Evolutionary conservation across 768 basidiomycete species (phyloP).

Genomic region (Tylopilus sp.): DNA sequence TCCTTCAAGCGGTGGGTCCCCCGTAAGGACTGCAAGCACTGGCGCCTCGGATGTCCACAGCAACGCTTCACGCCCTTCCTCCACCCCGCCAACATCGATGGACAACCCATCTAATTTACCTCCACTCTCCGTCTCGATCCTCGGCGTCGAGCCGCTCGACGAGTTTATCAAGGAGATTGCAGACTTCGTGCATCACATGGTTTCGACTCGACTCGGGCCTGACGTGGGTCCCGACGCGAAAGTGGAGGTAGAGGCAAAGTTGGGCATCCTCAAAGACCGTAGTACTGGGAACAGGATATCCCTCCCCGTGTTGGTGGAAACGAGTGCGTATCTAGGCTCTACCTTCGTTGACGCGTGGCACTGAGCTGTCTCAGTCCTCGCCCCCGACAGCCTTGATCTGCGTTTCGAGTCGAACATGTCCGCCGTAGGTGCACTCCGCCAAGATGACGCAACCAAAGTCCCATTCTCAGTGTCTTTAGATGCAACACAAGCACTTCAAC

Average conservation of each 20-base stretch:
- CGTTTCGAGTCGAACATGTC: constrained; percentile 96
- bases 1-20: constrained; percentile 28
- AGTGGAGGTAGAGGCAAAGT: constrained; percentile 90
- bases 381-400: constrained; percentile 55
- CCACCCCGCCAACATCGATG: constrained; percentile 20
- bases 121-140: constrained; percentile 73
- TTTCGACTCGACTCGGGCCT: constrained; percentile 44
- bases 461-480: constrained; percentile 39
- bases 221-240: constrained; percentile 44
- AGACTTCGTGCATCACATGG: constrained; percentile 79
- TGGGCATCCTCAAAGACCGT: constrained; percentile 70
- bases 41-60: constrained; percentile 24
- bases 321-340: constrained; percentile 53
- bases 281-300: constrained; percentile 51
- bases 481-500: constrained; percentile 88
- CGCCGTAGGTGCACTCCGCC: constrained; percentile 46
- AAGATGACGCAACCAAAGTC: constrained; percentile 6
- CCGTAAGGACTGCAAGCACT: constrained; percentile 16
- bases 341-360: not conserved
- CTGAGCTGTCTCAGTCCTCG: constrained; percentile 51
- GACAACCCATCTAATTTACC: constrained; percentile 38
- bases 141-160: constrained; percentile 87
- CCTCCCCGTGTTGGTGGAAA: constrained; percentile 78
- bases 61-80: constrained; percentile 6
- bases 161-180: constrained; percentile 92